Evolutionary conservation across 768 basidiomycete species (phyloP).

Genomic region (Fomitopsis serialis): DNA sequence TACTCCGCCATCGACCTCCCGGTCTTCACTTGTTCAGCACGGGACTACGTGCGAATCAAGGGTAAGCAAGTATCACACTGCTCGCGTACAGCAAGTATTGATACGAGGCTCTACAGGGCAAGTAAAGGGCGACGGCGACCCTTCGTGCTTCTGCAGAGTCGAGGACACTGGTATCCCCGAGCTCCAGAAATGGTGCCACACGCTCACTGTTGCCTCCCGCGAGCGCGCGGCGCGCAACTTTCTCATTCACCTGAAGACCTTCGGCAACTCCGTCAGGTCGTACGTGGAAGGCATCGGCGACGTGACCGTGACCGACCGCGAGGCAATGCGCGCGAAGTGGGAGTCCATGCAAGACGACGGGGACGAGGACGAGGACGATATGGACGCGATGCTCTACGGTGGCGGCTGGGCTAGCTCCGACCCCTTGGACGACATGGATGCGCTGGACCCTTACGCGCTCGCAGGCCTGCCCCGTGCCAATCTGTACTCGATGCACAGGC

Average conservation of each 20-base stretch:
- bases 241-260: constrained; percentile 41
- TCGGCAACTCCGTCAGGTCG: constrained; percentile 40
- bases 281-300: constrained; percentile 49
- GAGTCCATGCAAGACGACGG: constrained; percentile 33
- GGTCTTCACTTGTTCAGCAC: constrained; percentile 55
- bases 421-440: constrained; percentile 17
- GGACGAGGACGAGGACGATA: constrained; percentile 17
- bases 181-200: constrained; percentile 54
- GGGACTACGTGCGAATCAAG: constrained; percentile 55
- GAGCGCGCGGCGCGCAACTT: constrained; percentile 40
- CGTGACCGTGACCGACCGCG: constrained; percentile 47
- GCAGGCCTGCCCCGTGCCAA: constrained; percentile 10
- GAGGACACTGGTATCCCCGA: constrained; percentile 52
- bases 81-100: not conserved
- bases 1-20: constrained; percentile 57
- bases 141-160: constrained; percentile 48
- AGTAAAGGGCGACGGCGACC: constrained; percentile 55
- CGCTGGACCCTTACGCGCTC: constrained; percentile 25
- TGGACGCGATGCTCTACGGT: constrained; percentile 12
- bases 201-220: constrained; percentile 47
- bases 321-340: constrained; percentile 45
- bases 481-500: constrained; percentile 28
- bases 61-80: constrained; percentile 25
- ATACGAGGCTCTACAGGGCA: constrained; percentile 36
- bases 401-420: constrained; percentile 19